Percentiles rank a stretch among this genome's conserved stretches.
These are phyloP conservation scores for Xylaria multiplex DNA, from an alignment of 2,329 filamentous ascomycete genomes.

Conservation along the genomic window DNA sequence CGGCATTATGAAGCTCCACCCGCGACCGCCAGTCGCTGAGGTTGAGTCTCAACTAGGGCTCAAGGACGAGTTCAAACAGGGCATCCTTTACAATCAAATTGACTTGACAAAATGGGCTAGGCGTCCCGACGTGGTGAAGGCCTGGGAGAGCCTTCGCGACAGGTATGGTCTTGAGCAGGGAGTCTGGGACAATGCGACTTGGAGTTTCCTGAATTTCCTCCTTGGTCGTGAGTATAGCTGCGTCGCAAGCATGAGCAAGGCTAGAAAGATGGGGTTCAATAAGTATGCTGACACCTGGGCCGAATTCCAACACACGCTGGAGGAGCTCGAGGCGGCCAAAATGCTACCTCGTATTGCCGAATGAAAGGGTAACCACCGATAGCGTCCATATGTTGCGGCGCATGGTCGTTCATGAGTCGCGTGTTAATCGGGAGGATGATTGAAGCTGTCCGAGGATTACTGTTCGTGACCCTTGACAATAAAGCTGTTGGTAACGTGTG, in stretches of 20 bases:
- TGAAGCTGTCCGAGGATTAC: conserved; percentile 21
- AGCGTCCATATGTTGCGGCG: background rate
- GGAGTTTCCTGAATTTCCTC: conserved; percentile 56
- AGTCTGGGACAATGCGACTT: conserved; percentile 55
- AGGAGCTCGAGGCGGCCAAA: conserved; percentile 43
- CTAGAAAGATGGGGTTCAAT: conserved; percentile 55
- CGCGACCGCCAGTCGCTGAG: conserved; percentile 47
- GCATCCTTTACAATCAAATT: conserved; percentile 52
- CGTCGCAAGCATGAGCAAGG: conserved; percentile 56
- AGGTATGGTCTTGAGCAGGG: conserved; percentile 51
- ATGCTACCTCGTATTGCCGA: conserved; percentile 39
- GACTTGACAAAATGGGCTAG: conserved; percentile 55
- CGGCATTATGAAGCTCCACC: conserved; percentile 37
- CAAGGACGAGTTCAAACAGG: conserved; percentile 41
- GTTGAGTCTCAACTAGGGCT: conserved; percentile 45
- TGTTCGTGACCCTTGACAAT: conserved; percentile 18
- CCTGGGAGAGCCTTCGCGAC: conserved; percentile 54
- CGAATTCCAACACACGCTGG: conserved; percentile 43
- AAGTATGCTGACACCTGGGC: conserved; percentile 52
- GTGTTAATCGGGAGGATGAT: background rate
- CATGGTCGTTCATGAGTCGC: conserved; percentile 12
- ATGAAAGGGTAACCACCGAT: conserved; percentile 19
- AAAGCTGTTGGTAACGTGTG: background rate
- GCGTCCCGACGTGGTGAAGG: conserved; percentile 51
- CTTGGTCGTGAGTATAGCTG: conserved; percentile 54